A percentile compares a stretch with the other conserved stretches of the same genome.
phyloP scores from a whole-genome alignment of 2,329 filamentous ascomycete species.

The Botrytis porri region DNA sequence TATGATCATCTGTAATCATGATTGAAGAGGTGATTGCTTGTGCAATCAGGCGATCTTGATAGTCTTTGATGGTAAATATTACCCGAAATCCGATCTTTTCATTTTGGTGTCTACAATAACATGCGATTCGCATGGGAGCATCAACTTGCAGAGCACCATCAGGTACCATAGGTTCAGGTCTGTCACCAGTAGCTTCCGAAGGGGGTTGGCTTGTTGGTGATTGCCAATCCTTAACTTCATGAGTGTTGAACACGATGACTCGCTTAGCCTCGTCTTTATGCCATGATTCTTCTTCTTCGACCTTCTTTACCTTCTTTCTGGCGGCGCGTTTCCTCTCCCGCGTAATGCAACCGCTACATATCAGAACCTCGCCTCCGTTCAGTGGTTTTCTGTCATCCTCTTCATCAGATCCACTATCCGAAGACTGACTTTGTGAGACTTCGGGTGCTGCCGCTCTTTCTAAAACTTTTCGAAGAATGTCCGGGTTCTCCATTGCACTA shows the following conservation, averaged over 20 bases:
- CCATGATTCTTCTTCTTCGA: slow-evolving; percentile 88
- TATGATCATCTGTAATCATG: slow-evolving; percentile 98
- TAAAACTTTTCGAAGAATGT: slow-evolving; percentile 61
- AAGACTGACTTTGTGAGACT: slow-evolving; percentile 11
- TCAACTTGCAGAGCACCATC: slow-evolving; percentile 72
- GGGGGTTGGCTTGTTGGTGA: slow-evolving; percentile 53
- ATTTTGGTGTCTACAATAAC: slow-evolving; percentile 91
- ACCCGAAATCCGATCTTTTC: slow-evolving; percentile 91
- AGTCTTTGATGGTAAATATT: slow-evolving; percentile 92
- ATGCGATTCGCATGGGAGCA: slow-evolving; percentile 92
- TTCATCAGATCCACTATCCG: slow-evolving; percentile 39
- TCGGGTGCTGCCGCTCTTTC: slow-evolving; percentile 42
- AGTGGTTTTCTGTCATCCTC: slow-evolving; percentile 63
- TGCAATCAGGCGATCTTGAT: slow-evolving; percentile 69
- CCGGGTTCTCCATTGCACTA: slow-evolving; percentile 78
- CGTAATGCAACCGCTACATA: slow-evolving; percentile 87
- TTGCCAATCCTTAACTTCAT: slow-evolving; percentile 82
- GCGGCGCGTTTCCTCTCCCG: slow-evolving; percentile 88
- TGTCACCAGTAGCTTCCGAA: slow-evolving; percentile 46
- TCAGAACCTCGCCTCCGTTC: slow-evolving; percentile 90
- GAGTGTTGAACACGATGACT: slow-evolving; percentile 88
- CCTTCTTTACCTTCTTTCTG: slow-evolving; percentile 89
- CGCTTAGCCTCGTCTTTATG: slow-evolving; percentile 74
- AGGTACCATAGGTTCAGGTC: slow-evolving; percentile 47
- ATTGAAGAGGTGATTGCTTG: slow-evolving; percentile 85